phyloP scores from a whole-genome alignment of 345 rosid genomes.

The Populus deltoides region DNA sequence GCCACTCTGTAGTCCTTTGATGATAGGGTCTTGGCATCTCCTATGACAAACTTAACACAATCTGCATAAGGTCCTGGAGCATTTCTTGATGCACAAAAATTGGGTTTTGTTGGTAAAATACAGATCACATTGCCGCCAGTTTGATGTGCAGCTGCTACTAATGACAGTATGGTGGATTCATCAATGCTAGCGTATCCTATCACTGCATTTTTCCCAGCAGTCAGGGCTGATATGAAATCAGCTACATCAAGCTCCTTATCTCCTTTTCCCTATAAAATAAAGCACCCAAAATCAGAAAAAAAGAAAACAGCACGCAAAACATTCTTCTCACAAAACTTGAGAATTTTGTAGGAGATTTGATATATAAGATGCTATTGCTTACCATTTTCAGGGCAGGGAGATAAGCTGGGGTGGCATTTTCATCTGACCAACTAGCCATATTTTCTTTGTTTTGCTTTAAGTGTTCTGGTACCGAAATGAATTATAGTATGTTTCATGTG shows the following conservation, averaged over 20 bases:
- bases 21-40: constrained; percentile 33
- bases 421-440: constrained; percentile 51
- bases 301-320: background rate
- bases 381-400: constrained; percentile 50
- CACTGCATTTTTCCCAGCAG: constrained; percentile 56
- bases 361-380: background rate
- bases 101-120: constrained; percentile 7
- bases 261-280: constrained; percentile 31
- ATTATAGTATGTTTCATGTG: background rate
- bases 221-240: constrained; percentile 59
- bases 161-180: constrained; percentile 26
- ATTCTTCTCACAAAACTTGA: too few relatives aligned
- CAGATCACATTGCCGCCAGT: constrained; percentile 44
- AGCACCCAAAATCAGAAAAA: background rate
- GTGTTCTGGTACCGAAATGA: background rate
- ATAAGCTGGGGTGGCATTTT: constrained; percentile 60
- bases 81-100: background rate
- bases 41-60: constrained; percentile 29
- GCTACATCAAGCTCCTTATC: constrained; percentile 46
- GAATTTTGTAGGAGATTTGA: background rate
- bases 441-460: background rate
- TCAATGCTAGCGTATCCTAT: constrained; percentile 20
- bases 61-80: constrained; percentile 26
- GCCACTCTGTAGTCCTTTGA: constrained; percentile 25
- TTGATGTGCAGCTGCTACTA: constrained; percentile 49